These are phyloP conservation scores for Candida bentonensis DNA, from an alignment of 805 yeast genomes.

Conservation along the genomic window DNA sequence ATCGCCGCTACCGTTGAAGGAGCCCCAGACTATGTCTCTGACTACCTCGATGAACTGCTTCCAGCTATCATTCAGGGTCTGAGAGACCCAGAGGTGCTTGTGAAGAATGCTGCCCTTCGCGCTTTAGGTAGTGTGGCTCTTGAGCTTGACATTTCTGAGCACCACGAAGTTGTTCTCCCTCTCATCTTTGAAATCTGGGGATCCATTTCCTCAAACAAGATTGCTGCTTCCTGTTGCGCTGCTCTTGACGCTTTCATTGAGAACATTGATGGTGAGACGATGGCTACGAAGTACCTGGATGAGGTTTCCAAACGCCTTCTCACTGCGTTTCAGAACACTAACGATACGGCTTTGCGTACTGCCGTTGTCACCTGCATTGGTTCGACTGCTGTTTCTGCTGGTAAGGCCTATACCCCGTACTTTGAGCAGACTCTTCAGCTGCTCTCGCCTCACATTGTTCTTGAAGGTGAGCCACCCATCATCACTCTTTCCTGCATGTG, in stretches of 20 bases:
- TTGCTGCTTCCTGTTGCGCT: slow-evolving; percentile 80
- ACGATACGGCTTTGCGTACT: slow-evolving; percentile 36
- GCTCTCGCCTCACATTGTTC: slow-evolving; percentile 64
- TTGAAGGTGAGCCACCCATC: slow-evolving; percentile 71
- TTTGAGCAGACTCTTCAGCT: slow-evolving; percentile 68
- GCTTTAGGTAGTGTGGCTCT: slow-evolving; percentile 64
- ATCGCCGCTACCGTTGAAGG: slow-evolving; percentile 78
- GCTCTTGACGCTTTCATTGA: slow-evolving; percentile 89
- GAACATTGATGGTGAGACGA: slow-evolving; percentile 77
- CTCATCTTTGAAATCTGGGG: slow-evolving; percentile 78
- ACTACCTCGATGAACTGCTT: slow-evolving; percentile 59
- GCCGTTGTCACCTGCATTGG: slow-evolving; percentile 87
- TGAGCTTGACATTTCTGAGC: slow-evolving; percentile 69
- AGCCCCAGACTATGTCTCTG: slow-evolving; percentile 81
- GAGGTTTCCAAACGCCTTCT: slow-evolving; percentile 84
- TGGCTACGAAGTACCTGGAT: slow-evolving; percentile 60
- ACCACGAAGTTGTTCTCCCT: slow-evolving; percentile 73
- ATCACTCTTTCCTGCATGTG: slow-evolving; percentile 84
- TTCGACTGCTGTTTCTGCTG: slow-evolving; percentile 91
- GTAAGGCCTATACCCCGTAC: slow-evolving; percentile 74
- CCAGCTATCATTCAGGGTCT: slow-evolving; percentile 65
- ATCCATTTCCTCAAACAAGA: slow-evolving; percentile 64
- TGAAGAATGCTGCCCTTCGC: slow-evolving; percentile 75
- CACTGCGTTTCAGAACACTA: slow-evolving; percentile 65
- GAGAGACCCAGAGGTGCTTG: slow-evolving; percentile 59